Percentiles rank a stretch among this genome's conserved stretches.
phyloP scores from a whole-genome alignment of 768 basidiomycete species.

The Auricularia cornea region DNA sequence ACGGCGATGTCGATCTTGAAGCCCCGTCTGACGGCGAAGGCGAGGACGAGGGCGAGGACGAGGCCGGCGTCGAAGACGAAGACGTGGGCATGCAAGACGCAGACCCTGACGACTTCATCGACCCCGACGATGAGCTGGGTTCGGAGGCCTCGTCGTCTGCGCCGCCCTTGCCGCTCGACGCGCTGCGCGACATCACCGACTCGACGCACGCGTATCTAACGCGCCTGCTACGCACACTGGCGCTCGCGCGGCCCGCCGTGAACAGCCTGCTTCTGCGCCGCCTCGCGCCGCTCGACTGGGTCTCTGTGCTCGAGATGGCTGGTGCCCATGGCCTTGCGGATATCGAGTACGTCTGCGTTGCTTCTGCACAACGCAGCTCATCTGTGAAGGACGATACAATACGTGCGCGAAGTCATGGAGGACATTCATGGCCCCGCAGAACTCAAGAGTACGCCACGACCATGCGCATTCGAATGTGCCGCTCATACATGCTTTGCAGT shows the following conservation, averaged over 20 bases:
- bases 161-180: neutral
- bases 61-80: neutral
- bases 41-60: conserved; percentile 4
- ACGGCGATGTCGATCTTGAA: conserved; percentile 18
- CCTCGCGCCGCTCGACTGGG: neutral
- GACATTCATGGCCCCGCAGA: neutral
- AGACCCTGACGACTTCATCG: neutral
- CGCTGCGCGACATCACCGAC: neutral
- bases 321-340: neutral
- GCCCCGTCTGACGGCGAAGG: conserved; percentile 21
- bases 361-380: neutral
- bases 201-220: neutral
- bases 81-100: no score
- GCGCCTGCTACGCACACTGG: neutral
- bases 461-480: neutral
- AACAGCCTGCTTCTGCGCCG: neutral
- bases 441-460: neutral
- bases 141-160: neutral
- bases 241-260: neutral
- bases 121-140: neutral
- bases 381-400: neutral
- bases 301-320: neutral
- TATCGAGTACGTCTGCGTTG: neutral
- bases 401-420: neutral
- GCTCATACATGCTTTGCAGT: neutral